These are phyloP conservation scores for Leccinum olivaceopallidum DNA, from an alignment of 768 basidiomycete genomes.

Conservation along the genomic window DNA sequence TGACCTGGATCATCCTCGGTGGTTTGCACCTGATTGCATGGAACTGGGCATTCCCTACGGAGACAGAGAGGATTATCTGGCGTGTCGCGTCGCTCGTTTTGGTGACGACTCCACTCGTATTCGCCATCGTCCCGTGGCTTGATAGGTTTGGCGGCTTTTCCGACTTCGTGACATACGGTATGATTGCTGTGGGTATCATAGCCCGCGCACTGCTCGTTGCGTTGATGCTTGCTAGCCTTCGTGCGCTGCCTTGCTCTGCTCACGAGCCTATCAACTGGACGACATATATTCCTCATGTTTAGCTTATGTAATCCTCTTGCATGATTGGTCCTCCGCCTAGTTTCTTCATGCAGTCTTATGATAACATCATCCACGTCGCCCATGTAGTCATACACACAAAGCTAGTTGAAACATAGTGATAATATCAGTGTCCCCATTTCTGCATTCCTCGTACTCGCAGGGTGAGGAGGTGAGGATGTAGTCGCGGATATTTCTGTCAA, in stretches of 20 bases:
- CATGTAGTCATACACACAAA: not conserved
- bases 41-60: not conserved
- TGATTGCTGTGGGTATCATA: not conserved
- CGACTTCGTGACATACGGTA: not conserved
- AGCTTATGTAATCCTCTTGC: not conserved
- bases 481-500: not conserved
- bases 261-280: not conserved
- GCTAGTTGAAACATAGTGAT: not conserved
- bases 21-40: not conserved
- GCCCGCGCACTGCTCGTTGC: not conserved
- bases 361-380: not conserved
- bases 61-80: not conserved
- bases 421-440: not conserved
- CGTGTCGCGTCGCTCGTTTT: not conserved
- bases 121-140: not conserved
- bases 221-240: slow-evolving; percentile 2
- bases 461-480: not conserved
- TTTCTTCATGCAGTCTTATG: not conserved
- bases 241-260: not conserved
- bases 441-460: not conserved
- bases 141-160: not conserved
- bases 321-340: not conserved
- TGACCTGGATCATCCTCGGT: not conserved
- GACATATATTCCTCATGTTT: slow-evolving; percentile 1
- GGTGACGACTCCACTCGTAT: not conserved